Evolutionary conservation across 2,329 filamentous ascomycete genomes (phyloP).

Genomic region (Neofusicoccum parvum): DNA sequence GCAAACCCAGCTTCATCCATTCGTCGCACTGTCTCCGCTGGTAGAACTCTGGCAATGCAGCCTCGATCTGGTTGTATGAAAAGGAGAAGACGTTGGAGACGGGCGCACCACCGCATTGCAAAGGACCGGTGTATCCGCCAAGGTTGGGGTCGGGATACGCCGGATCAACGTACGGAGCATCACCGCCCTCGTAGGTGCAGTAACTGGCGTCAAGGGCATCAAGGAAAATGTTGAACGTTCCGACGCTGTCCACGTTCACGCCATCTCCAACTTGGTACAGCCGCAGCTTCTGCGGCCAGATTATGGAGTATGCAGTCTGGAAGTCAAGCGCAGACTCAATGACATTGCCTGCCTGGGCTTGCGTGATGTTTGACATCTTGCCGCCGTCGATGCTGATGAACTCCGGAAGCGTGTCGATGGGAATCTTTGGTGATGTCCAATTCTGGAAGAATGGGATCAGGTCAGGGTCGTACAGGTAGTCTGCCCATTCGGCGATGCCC

Average conservation of each 20-base stretch:
- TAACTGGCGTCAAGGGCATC: slow-evolving; percentile 54
- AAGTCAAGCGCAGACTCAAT: slow-evolving; percentile 25
- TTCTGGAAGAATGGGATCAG: slow-evolving; percentile 41
- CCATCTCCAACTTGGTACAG: slow-evolving; percentile 25
- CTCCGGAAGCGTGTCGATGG: slow-evolving; percentile 47
- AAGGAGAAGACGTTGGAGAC: slow-evolving; percentile 61
- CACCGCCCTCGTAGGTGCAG: slow-evolving; percentile 51
- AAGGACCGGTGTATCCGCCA: slow-evolving; percentile 53
- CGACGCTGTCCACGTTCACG: slow-evolving; percentile 15
- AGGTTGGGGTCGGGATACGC: slow-evolving; percentile 52
- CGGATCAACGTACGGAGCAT: slow-evolving; percentile 52
- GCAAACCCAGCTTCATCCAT: slow-evolving; percentile 47
- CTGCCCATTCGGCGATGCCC: slow-evolving; percentile 21
- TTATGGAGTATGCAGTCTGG: slow-evolving; percentile 24
- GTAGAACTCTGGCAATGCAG: slow-evolving; percentile 56
- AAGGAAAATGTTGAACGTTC: slow-evolving; percentile 33
- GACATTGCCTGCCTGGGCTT: not conserved
- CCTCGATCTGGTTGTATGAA: slow-evolving; percentile 59
- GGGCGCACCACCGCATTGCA: slow-evolving; percentile 52
- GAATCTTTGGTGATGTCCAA: slow-evolving; percentile 38
- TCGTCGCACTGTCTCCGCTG: slow-evolving; percentile 46
- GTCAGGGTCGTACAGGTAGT: slow-evolving; percentile 28
- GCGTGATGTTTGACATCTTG: slow-evolving; percentile 22
- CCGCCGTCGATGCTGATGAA: slow-evolving; percentile 52
- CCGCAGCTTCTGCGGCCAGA: slow-evolving; percentile 24